These are phyloP conservation scores for Haematococcus lacustris DNA, from an alignment of 139 green algal genomes.

Conservation along the genomic window DNA sequence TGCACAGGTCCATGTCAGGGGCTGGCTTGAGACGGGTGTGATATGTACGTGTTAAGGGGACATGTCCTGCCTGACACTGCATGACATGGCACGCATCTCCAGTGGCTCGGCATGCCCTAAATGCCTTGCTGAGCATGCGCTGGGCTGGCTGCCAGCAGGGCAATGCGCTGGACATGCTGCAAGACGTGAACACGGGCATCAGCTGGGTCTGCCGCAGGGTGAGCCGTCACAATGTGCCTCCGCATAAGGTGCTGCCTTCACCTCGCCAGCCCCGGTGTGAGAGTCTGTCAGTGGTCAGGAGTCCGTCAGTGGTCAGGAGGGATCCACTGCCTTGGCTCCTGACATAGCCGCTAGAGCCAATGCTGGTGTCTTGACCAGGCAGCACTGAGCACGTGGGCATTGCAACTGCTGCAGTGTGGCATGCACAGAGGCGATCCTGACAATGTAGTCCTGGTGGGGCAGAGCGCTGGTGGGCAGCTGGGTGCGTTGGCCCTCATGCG, in stretches of 20 bases:
- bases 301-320: too few relatives aligned
- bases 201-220: conserved; percentile 71
- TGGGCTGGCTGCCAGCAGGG: conserved; percentile 44
- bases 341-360: too few relatives aligned
- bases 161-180: conserved; percentile 76
- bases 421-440: conserved; percentile 68
- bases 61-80: background rate
- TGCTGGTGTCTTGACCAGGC: too few relatives aligned
- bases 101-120: background rate
- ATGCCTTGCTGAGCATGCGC: background rate
- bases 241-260: too few relatives aligned
- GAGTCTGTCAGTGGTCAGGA: too few relatives aligned
- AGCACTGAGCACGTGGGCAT: too few relatives aligned
- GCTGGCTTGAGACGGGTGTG: background rate
- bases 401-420: conserved; percentile 12
- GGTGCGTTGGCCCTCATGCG: conserved; percentile 46
- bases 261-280: too few relatives aligned
- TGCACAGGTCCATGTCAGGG: background rate
- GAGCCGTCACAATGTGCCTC: too few relatives aligned
- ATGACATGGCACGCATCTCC: background rate
- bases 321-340: too few relatives aligned
- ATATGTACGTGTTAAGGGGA: background rate
- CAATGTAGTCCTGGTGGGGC: conserved; percentile 70
- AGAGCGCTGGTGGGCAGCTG: conserved; percentile 85
- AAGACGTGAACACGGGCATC: conserved; percentile 87